Percentiles rank a stretch among this genome's conserved stretches.
phyloP scores from a whole-genome alignment of 768 basidiomycete genomes.

The Suillus clintonianus region DNA sequence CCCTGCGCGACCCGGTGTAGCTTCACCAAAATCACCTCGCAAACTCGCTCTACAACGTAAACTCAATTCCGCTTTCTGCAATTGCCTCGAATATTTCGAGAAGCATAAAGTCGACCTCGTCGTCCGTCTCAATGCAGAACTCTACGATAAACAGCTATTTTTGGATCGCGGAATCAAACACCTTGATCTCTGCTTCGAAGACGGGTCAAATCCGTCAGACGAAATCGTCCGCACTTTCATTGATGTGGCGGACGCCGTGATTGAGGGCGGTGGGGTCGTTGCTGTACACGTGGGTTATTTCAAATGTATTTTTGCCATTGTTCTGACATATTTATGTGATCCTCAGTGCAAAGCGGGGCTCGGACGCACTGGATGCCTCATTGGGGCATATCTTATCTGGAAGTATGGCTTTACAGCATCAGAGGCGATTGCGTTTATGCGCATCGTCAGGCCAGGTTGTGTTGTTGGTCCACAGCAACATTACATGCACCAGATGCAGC shows the following conservation, averaged over 20 bases:
- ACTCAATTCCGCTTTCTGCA: slow-evolving; percentile 77
- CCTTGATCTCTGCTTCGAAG: slow-evolving; percentile 94
- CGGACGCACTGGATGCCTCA: slow-evolving; percentile 93
- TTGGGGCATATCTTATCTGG: slow-evolving; percentile 98
- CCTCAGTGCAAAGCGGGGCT: slow-evolving; percentile 92
- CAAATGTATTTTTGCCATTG: slow-evolving; percentile 8
- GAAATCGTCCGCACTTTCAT: slow-evolving; percentile 94
- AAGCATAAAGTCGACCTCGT: slow-evolving; percentile 86
- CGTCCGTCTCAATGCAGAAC: slow-evolving; percentile 88
- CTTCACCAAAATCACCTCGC: slow-evolving; percentile 19
- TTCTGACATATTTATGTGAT: slow-evolving; percentile 17
- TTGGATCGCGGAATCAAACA: slow-evolving; percentile 84
- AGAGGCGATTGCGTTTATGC: slow-evolving; percentile 98
- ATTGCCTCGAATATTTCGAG: slow-evolving; percentile 93
- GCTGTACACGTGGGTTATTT: slow-evolving; percentile 76
- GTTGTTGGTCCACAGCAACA: slow-evolving; percentile 94
- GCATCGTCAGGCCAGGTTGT: slow-evolving; percentile 92
- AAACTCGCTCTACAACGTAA: slow-evolving; percentile 74
- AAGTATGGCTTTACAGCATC: slow-evolving; percentile 96
- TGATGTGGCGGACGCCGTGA: slow-evolving; percentile 75
- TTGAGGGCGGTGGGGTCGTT: slow-evolving; percentile 78
- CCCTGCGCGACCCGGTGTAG: slow-evolving; percentile 29
- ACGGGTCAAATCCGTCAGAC: slow-evolving; percentile 96
- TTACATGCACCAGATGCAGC: slow-evolving; percentile 92
- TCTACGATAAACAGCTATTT: slow-evolving; percentile 85